phyloP scores from a whole-genome alignment of 2,329 filamentous ascomycete genomes.

The Fusarium oxysporum region DNA sequence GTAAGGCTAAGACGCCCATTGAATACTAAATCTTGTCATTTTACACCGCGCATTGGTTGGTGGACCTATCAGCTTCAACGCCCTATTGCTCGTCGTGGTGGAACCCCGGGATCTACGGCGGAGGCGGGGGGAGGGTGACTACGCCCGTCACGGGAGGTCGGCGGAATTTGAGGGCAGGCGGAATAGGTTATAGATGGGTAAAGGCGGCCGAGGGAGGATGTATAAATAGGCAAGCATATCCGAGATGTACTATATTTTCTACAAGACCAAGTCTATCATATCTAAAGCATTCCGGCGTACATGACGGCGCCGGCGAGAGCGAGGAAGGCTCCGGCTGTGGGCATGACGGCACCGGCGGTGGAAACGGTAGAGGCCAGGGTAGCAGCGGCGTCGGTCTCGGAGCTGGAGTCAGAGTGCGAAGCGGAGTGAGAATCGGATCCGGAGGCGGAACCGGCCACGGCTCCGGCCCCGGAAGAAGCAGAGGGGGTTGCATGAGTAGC shows the following conservation, averaged over 20 bases:
- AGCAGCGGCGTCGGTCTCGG: conserved; percentile 31
- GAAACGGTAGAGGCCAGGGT: conserved; percentile 31
- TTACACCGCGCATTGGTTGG: conserved; percentile 27
- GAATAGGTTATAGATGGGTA: conserved; percentile 32
- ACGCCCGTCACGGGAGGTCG: conserved; percentile 32
- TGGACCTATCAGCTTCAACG: conserved; percentile 37
- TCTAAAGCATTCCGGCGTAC: conserved; percentile 45
- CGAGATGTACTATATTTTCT: neutral
- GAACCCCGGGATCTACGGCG: conserved; percentile 37
- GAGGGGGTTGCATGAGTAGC: conserved; percentile 20
- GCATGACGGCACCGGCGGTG: conserved; percentile 40
- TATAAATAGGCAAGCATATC: conserved; percentile 8
- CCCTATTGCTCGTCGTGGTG: conserved; percentile 42
- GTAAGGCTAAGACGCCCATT: conserved; percentile 31
- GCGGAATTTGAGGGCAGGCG: conserved; percentile 24
- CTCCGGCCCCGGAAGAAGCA: conserved; percentile 10
- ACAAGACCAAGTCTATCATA: neutral
- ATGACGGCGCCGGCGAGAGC: conserved; percentile 48
- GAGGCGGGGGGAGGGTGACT: conserved; percentile 22
- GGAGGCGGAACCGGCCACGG: conserved; percentile 28
- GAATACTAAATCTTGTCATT: conserved; percentile 36
- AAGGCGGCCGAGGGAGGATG: conserved; percentile 20
- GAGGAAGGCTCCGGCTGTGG: conserved; percentile 43
- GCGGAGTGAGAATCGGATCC: conserved; percentile 14
- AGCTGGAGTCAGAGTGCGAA: conserved; percentile 24